Evolutionary conservation across 2,329 filamentous ascomycete genomes (phyloP), one percentile per base, ranked within the genome.

Genomic region (Botrytis aclada): DNA sequence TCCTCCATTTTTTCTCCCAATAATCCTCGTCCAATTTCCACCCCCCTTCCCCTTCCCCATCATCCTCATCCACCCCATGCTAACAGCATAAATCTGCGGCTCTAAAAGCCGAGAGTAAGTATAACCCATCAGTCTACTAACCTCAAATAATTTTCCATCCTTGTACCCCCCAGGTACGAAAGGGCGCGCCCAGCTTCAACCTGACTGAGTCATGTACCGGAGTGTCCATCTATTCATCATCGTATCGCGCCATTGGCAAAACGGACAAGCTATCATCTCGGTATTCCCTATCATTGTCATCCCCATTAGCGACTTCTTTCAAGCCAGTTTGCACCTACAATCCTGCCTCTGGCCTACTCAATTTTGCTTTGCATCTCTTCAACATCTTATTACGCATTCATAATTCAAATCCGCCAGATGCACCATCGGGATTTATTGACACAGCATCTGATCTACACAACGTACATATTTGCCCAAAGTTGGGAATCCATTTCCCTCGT

Each of bases 41-140:
- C 20, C 10, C 9, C 47, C 22, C 10, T 14, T 8, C 10, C 9
- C 47, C 22, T 4, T 14, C 25, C 25, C 47, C 22, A 51, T 10
- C 22, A 51, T 4, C 22, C 18, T 2, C 22, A 51, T n/a, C 6
- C 51, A 9, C 47, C 47, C 4, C 47, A 51, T n/a, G 6, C 51
- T 29, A 6, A 54, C n/a, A 18, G 14, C 51, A 29, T 18, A 14
- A 29, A 54, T 1, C 25, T 8, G 12, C 25, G 1, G 3, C 51
- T 29, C 25, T 1, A n/a, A 51, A 5, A 1, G 3, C 25, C 45
- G 10, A 1, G 1, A 9, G 9, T 25, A 47, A 41, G 3, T 2
- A n/a, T 1, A 14, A 6, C 12, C 10, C 4, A 0, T 0, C 22
- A 51, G 4, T 3, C 47, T 8, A 6, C 47, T 8, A n/a, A 22